Conservation (phyloP, 805 yeast species). For the Candida sphagnicola region DNA sequence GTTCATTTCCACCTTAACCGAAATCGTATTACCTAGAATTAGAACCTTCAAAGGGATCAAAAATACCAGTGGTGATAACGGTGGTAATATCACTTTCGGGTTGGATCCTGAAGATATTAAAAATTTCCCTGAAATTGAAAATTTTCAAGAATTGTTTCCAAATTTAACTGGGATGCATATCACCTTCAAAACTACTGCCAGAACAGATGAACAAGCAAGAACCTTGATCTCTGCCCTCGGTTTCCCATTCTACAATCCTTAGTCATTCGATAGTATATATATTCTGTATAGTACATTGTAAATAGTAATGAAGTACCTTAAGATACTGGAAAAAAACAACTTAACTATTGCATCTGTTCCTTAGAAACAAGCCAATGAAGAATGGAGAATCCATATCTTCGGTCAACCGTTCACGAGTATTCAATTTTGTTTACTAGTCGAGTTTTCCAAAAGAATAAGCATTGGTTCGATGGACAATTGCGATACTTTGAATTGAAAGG, state of each 20-base stretch:
- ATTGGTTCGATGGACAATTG: constrained; percentile 51
- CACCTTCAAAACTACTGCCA: constrained; percentile 82
- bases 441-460: constrained; percentile 42
- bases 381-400: constrained; percentile 13
- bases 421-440: constrained; percentile 44
- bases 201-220: constrained; percentile 87
- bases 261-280: background rate
- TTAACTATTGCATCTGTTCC: background rate
- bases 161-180: constrained; percentile 81
- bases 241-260: constrained; percentile 55
- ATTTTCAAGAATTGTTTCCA: constrained; percentile 87
- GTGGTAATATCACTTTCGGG: constrained; percentile 86
- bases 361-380: too few relatives aligned
- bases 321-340: too few relatives aligned
- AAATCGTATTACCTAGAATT: constrained; percentile 88
- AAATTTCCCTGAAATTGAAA: constrained; percentile 90
- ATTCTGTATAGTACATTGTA: constrained; percentile 1
- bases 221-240: constrained; percentile 78
- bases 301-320: too few relatives aligned
- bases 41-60: constrained; percentile 82
- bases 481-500: constrained; percentile 45
- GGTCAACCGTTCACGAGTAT: constrained; percentile 45
- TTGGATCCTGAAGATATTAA: constrained; percentile 71
- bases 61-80: constrained; percentile 73
- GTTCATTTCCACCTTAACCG: constrained; percentile 81